phyloP scores from a whole-genome alignment of 1,284 basidiomycete genomes.

The Ustilago bromivora region DNA sequence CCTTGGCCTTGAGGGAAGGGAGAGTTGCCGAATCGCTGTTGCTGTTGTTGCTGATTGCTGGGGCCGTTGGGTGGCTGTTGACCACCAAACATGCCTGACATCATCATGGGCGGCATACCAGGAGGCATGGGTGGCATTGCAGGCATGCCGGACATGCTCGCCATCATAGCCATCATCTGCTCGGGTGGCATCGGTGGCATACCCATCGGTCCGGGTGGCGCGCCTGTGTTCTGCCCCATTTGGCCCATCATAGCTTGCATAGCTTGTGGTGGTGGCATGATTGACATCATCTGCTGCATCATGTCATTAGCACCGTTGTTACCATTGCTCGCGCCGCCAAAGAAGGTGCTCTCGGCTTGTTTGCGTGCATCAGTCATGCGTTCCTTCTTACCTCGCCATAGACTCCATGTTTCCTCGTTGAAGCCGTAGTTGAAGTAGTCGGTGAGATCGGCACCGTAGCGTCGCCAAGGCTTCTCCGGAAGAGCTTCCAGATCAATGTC shows the following conservation, averaged over 20 bases:
- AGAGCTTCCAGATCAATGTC: constrained; percentile 87
- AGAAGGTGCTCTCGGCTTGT: constrained; percentile 66
- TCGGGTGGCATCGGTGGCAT: constrained; percentile 58
- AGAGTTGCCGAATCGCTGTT: constrained; percentile 30
- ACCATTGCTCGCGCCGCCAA: constrained; percentile 13
- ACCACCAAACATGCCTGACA: constrained; percentile 38
- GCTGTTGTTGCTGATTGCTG: constrained; percentile 26
- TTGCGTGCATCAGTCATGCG: constrained; percentile 83
- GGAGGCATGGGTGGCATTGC: constrained; percentile 44
- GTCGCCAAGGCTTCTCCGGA: constrained; percentile 86
- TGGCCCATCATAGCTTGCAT: constrained; percentile 63
- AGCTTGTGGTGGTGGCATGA: constrained; percentile 52
- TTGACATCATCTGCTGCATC: constrained; percentile 49
- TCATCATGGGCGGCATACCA: constrained; percentile 39
- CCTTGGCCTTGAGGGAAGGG: constrained; percentile 23
- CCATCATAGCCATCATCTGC: constrained; percentile 66
- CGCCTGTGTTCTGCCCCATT: constrained; percentile 14
- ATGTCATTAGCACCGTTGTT: constrained; percentile 21
- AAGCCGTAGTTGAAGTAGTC: constrained; percentile 99
- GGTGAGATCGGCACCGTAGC: constrained; percentile 90
- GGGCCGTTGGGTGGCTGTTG: constrained; percentile 21
- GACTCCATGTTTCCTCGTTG: constrained; percentile 94
- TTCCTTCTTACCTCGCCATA: constrained; percentile 86
- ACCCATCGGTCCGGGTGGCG: constrained; percentile 40
- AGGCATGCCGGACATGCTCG: constrained; percentile 47